Base-by-base conservation (phyloP, 257 asterid genomes). In the Avicennia marina region DNA sequence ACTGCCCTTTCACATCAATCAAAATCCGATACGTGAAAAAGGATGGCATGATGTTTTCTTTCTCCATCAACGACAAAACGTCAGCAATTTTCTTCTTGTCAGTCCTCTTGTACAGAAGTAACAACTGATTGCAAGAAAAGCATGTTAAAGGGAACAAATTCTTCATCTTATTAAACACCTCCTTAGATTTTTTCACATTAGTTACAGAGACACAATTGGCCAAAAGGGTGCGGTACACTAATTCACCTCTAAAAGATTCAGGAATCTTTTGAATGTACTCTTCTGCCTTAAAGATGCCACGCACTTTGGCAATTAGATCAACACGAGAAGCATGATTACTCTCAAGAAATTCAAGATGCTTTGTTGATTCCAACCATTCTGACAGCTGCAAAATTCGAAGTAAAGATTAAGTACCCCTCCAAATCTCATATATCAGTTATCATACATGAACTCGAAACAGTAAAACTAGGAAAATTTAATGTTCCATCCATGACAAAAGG, bases 291-390 rank as follows among this genome's bases (percentile, higher is more conserved):
- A 45, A 27, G 64, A 81, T 36, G 40, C 98, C 94, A 16, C 72
- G 77, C 11, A 81, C 78, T 75, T 88, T 91, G 56, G 87, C 84
- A 39, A 88, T 72, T 71, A 88, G 64, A 75, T 85, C 96, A 55
- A 80, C 69, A 60, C 71, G 95, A 32, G 88, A 75, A 58, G 87
- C 94, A 67, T 81, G 75, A 49, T 69, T 72, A 44, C 63, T 65
- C 66, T 81, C 84, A 1, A 33, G 11, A 19, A 78, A 75, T 34
- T 80, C 86, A 33, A 70, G 24, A 25, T 59, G 71, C 54, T 72
- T 67, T 32, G 50, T 66, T 22, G 82, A 76, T 43, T 81, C 85
- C 72, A 83, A 47, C 95, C 97, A 88, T 51, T 88, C 90, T 2
- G 87, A 81, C 26, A 88, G 69, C 98, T 91, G 89, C 63, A 71